phyloP scores from a whole-genome alignment of 2,329 filamentous ascomycete species.

The Aureobasidium lini region DNA sequence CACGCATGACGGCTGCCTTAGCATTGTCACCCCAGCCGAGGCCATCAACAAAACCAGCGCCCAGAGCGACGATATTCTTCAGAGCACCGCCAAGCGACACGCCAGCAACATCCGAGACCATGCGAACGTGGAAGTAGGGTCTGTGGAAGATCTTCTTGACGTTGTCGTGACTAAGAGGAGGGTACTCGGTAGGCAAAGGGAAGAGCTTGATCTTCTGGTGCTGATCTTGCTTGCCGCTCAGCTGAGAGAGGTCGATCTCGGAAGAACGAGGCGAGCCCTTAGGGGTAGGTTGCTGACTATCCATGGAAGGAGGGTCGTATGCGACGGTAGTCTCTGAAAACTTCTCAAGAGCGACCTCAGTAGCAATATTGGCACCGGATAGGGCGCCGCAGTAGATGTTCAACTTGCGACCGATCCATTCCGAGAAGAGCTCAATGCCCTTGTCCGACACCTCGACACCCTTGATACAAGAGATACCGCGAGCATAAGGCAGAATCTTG shows the following conservation, averaged over 20 bases:
- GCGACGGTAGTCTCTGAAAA: slow-evolving; percentile 96
- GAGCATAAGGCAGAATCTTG: slow-evolving; percentile 82
- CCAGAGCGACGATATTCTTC: slow-evolving; percentile 94
- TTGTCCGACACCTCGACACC: slow-evolving; percentile 87
- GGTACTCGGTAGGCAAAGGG: slow-evolving; percentile 73
- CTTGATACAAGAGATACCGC: slow-evolving; percentile 97
- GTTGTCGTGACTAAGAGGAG: slow-evolving; percentile 74
- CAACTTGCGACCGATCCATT: slow-evolving; percentile 83
- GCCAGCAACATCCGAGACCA: slow-evolving; percentile 92
- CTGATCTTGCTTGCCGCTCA: slow-evolving; percentile 40
- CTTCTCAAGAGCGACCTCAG: slow-evolving; percentile 89
- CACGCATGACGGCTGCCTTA: slow-evolving; percentile 96
- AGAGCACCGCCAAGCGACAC: slow-evolving; percentile 90
- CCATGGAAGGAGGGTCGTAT: slow-evolving; percentile 85
- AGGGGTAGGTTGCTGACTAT: slow-evolving; percentile 68
- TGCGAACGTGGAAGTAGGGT: slow-evolving; percentile 93
- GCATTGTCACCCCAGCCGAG: slow-evolving; percentile 97
- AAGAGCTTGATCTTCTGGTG: slow-evolving; percentile 64
- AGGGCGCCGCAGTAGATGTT: slow-evolving; percentile 96
- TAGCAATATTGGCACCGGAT: slow-evolving; percentile 92
- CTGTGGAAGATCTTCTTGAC: slow-evolving; percentile 86
- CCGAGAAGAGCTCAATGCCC: slow-evolving; percentile 82
- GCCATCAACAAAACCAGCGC: slow-evolving; percentile 90
- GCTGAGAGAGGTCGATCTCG: slow-evolving; percentile 29
- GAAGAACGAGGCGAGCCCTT: slow-evolving; percentile 44